These are phyloP conservation scores for Podila epicladia DNA, from an alignment of 192 early-diverging fungal species.

Conservation along the genomic window DNA sequence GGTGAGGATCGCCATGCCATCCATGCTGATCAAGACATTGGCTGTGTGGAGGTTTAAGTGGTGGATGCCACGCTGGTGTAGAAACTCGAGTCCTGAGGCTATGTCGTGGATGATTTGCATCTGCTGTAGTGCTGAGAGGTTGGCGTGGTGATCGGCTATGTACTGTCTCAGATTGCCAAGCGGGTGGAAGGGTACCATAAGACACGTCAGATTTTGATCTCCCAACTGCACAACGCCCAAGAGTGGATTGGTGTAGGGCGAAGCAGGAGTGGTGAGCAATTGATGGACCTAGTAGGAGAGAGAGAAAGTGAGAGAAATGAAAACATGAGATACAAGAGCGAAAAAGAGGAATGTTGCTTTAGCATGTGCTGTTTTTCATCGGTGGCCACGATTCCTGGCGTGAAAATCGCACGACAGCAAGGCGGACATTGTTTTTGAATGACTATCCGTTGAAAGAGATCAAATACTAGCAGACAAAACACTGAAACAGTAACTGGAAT, in stretches of 20 bases:
- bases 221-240: constrained; percentile 40
- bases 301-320: too few species aligned
- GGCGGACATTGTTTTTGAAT: background rate
- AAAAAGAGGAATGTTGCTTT: background rate
- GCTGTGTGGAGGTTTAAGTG: constrained; percentile 40
- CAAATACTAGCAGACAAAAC: background rate
- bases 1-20: constrained; percentile 33
- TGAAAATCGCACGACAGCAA: too few species aligned
- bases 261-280: constrained; percentile 32
- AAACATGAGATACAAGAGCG: constrained; percentile 1
- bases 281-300: constrained; percentile 21
- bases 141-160: constrained; percentile 20
- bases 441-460: background rate
- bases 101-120: constrained; percentile 47
- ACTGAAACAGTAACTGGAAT: background rate
- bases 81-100: constrained; percentile 33
- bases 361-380: background rate
- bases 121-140: constrained; percentile 30
- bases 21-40: constrained; percentile 31
- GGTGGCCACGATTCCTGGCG: too few species aligned
- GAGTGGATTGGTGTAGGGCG: constrained; percentile 24
- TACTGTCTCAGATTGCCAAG: constrained; percentile 42
- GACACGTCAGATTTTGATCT: constrained; percentile 32
- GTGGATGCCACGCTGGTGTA: constrained; percentile 38
- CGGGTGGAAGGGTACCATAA: constrained; percentile 32